phyloP scores from a whole-genome alignment of 805 yeast species.

The Nakazawaea wyomingensis region DNA sequence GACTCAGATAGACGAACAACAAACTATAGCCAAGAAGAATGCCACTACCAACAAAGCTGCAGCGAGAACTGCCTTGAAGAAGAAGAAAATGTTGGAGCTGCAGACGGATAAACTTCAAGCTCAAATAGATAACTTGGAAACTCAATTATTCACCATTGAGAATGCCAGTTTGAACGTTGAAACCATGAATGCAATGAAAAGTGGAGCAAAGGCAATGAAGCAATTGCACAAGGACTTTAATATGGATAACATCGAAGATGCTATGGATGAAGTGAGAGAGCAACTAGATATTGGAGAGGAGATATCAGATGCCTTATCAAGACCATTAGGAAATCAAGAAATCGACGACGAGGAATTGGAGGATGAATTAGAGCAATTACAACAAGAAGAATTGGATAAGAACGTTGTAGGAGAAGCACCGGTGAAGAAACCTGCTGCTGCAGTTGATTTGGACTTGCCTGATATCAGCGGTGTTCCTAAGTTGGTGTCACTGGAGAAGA shows the following conservation, averaged over 20 bases:
- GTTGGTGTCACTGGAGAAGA: slow-evolving; percentile 39
- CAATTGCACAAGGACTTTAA: slow-evolving; percentile 92
- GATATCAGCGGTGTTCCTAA: slow-evolving; percentile 40
- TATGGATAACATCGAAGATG: slow-evolving; percentile 93
- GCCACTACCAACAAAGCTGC: slow-evolving; percentile 63
- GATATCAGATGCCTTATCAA: slow-evolving; percentile 90
- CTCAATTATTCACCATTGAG: slow-evolving; percentile 86
- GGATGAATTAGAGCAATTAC: slow-evolving; percentile 84
- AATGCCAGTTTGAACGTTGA: slow-evolving; percentile 94
- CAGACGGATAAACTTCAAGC: slow-evolving; percentile 77
- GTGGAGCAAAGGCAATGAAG: slow-evolving; percentile 95
- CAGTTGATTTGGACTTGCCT: slow-evolving; percentile 39
- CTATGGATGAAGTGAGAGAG: slow-evolving; percentile 97
- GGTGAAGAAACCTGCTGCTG: slow-evolving; percentile 25
- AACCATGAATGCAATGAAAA: slow-evolving; percentile 98
- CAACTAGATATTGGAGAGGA: slow-evolving; percentile 95
- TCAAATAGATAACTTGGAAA: slow-evolving; percentile 85
- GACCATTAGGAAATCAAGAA: slow-evolving; percentile 79
- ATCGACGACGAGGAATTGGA: slow-evolving; percentile 91
- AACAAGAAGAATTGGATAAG: slow-evolving; percentile 72
- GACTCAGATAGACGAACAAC: slow-evolving; percentile 78
- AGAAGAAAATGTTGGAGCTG: slow-evolving; percentile 76
- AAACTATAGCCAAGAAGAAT: slow-evolving; percentile 70
- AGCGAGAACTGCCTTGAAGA: slow-evolving; percentile 83
- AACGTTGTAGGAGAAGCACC: slow-evolving; percentile 45